Conservation (phyloP, 2,329 filamentous ascomycete genomes). For the Fusarium palustre region DNA sequence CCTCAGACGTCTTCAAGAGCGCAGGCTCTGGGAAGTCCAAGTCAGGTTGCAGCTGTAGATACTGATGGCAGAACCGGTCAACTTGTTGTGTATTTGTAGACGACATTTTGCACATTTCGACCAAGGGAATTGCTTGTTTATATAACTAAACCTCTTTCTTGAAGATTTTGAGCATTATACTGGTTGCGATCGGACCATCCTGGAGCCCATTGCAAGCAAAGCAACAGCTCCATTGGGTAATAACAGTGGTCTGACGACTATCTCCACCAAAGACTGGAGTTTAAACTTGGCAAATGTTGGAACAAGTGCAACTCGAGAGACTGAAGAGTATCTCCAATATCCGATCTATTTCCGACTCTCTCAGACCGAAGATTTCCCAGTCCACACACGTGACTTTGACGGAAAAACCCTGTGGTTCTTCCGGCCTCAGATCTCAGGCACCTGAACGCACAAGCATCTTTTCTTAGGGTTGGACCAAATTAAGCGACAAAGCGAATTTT, state of each 20-base stretch:
- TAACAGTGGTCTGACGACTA: slow-evolving; percentile 26
- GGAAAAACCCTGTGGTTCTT: slow-evolving; percentile 24
- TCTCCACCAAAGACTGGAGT: slow-evolving; percentile 42
- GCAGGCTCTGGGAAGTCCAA: slow-evolving; percentile 72
- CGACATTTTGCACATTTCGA: slow-evolving; percentile 22
- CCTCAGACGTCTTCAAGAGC: slow-evolving; percentile 67
- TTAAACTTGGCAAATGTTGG: slow-evolving; percentile 26
- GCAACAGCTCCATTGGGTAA: slow-evolving; percentile 27
- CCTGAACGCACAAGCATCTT: slow-evolving; percentile 20
- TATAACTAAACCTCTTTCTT: not conserved
- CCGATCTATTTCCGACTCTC: not conserved
- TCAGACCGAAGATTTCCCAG: slow-evolving; percentile 32
- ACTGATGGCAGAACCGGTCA: slow-evolving; percentile 76
- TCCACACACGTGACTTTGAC: slow-evolving; percentile 33
- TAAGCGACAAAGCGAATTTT: slow-evolving; percentile 58
- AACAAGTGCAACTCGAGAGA: slow-evolving; percentile 14
- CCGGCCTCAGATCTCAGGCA: slow-evolving; percentile 38
- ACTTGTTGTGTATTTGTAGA: slow-evolving; percentile 44
- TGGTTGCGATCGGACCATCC: slow-evolving; percentile 24
- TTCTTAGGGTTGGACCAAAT: slow-evolving; percentile 61
- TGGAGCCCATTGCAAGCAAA: slow-evolving; percentile 14
- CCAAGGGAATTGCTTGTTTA: not conserved
- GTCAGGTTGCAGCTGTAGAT: slow-evolving; percentile 77
- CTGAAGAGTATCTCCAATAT: slow-evolving; percentile 11
- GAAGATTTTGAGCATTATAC: slow-evolving; percentile 10